Conservation (phyloP, 2,329 filamentous ascomycete species). For the Fusarium abutilonis region DNA sequence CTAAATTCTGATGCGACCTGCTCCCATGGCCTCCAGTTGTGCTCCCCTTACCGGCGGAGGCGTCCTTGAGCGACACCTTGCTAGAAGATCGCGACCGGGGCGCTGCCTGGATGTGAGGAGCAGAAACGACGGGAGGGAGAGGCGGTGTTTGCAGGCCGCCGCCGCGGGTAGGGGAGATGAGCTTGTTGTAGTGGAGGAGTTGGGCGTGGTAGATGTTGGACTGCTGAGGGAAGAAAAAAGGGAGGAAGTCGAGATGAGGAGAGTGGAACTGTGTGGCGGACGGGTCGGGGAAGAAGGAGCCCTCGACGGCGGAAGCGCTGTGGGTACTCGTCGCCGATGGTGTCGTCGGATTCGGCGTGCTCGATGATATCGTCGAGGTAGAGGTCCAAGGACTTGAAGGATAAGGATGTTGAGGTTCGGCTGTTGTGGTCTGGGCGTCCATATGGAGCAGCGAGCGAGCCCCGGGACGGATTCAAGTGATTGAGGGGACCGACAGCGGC, state of each 20-base stretch:
- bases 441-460: conserved; percentile 51
- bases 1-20: conserved; percentile 65
- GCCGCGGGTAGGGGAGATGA: conserved; percentile 66
- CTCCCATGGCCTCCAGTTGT: conserved; percentile 72
- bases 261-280: conserved; percentile 51
- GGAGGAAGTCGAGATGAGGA: conserved; percentile 63
- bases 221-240: conserved; percentile 68
- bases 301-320: conserved; percentile 46
- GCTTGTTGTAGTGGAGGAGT: conserved; percentile 72
- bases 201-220: conserved; percentile 68
- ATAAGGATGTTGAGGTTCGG: conserved; percentile 54
- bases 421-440: conserved; percentile 52
- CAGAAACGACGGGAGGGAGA: conserved; percentile 64
- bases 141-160: conserved; percentile 66
- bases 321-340: conserved; percentile 43
- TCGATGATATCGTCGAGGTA: conserved; percentile 43
- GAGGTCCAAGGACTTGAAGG: conserved; percentile 48
- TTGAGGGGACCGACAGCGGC: conserved; percentile 40
- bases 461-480: conserved; percentile 42
- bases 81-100: conserved; percentile 67
- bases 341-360: conserved; percentile 41
- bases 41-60: conserved; percentile 56
- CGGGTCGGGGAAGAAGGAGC: conserved; percentile 47
- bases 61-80: conserved; percentile 68
- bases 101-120: conserved; percentile 65